Evolutionary conservation across 805 yeast species (phyloP).

Genomic region (Metschnikowia cerradonensis): DNA sequence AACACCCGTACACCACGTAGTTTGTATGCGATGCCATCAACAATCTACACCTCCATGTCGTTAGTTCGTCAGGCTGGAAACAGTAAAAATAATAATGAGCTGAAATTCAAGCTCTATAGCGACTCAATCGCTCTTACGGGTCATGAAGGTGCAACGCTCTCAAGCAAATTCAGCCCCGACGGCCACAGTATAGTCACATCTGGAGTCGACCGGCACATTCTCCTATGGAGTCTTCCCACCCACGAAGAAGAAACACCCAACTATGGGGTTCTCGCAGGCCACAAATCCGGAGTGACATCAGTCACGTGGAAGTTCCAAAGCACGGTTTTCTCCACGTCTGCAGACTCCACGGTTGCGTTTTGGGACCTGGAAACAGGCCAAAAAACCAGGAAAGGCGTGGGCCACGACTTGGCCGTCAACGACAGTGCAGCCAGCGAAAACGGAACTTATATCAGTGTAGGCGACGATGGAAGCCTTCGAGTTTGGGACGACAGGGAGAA

Average conservation of each 20-base stretch:
- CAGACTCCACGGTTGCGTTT: constrained; percentile 57
- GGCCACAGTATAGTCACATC: constrained; percentile 60
- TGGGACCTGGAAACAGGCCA: constrained; percentile 61
- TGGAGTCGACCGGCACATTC: constrained; percentile 53
- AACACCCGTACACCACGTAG: constrained; percentile 7
- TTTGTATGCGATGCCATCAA: neutral
- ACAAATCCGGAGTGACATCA: constrained; percentile 62
- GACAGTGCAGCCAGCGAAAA: constrained; percentile 40
- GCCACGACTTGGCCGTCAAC: constrained; percentile 53
- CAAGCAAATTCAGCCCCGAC: constrained; percentile 47
- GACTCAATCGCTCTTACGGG: constrained; percentile 43
- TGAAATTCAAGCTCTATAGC: constrained; percentile 18
- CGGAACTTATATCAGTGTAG: constrained; percentile 43
- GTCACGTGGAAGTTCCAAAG: constrained; percentile 48
- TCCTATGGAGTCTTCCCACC: constrained; percentile 43
- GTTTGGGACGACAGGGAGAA: constrained; percentile 69
- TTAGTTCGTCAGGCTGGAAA: constrained; percentile 1
- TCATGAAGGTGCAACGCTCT: constrained; percentile 51
- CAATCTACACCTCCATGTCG: constrained; percentile 5
- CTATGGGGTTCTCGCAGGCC: constrained; percentile 48
- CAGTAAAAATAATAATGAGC: neutral
- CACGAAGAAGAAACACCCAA: constrained; percentile 27
- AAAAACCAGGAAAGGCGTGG: constrained; percentile 50
- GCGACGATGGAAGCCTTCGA: constrained; percentile 60
- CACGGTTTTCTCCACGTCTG: constrained; percentile 47